Percentiles rank a stretch among this genome's conserved stretches.
Conservation (phyloP, 2,329 filamentous ascomycete species). For the Talaromyces atroroseus region DNA sequence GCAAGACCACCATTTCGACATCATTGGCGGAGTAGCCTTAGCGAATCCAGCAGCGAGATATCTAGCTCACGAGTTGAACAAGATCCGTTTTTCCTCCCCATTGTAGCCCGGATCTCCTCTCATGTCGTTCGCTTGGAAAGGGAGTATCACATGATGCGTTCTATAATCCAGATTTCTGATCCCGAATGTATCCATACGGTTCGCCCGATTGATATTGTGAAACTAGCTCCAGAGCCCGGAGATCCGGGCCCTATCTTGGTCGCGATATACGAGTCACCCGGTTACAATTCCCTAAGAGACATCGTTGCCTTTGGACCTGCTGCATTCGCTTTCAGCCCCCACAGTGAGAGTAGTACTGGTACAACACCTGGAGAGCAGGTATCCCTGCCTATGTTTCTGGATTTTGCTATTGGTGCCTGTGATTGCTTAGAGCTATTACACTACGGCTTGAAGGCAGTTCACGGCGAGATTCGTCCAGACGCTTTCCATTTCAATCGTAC, state of each 20-base stretch:
- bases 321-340: slow-evolving; percentile 57
- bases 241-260: slow-evolving; percentile 69
- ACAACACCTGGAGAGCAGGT: slow-evolving; percentile 55
- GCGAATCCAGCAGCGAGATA: slow-evolving; percentile 42
- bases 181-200: slow-evolving; percentile 70
- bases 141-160: slow-evolving; percentile 76
- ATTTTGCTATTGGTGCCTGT: slow-evolving; percentile 84
- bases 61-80: slow-evolving; percentile 36
- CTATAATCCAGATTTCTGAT: slow-evolving; percentile 64
- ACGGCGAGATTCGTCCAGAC: slow-evolving; percentile 85
- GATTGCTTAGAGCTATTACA: slow-evolving; percentile 88
- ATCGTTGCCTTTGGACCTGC: slow-evolving; percentile 74
- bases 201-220: slow-evolving; percentile 71
- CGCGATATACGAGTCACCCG: slow-evolving; percentile 74
- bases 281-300: slow-evolving; percentile 64
- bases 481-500: slow-evolving; percentile 80
- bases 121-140: slow-evolving; percentile 80
- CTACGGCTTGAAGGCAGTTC: slow-evolving; percentile 76
- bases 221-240: slow-evolving; percentile 61
- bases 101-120: slow-evolving; percentile 76
- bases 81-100: slow-evolving; percentile 49
- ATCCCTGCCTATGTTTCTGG: slow-evolving; percentile 70
- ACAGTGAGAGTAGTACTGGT: slow-evolving; percentile 40
- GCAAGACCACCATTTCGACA: slow-evolving; percentile 35
- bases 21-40: slow-evolving; percentile 50